Evolutionary conservation across 306 rosid genomes (phyloP), one percentile per base, ranked within the genome.

Genomic region (Purshia tridentata): DNA sequence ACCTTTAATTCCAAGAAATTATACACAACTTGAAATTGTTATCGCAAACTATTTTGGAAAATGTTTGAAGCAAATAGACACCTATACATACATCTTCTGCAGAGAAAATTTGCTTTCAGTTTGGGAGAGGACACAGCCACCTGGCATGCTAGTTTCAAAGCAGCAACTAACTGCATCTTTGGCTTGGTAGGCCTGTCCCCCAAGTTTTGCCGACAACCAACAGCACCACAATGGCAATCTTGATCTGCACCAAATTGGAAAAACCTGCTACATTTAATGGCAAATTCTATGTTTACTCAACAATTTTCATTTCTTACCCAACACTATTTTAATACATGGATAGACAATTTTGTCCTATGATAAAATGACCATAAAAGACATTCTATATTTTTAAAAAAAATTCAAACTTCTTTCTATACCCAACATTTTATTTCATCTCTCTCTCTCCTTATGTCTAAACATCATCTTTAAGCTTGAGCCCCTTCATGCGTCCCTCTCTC

Each of bases 241-340:
- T 93, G 98, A 83, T 93, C 98, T 84, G 98, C 97, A 79, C 98
- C 98, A 85, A 91, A 93, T 70, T 93, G 97, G 80, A 93, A 97
- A 86, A 93, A 91, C 97, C 98, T 91, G 93, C 91, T 64, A 73
- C 29, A 73, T 81, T 81, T 51, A 83, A 90, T 90, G n/a, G n/a
- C n/a, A n/a, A n/a, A n/a, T n/a, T n/a, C n/a, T n/a, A n/a, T n/a
- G n/a, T n/a, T n/a, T n/a, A n/a, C n/a, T n/a, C n/a, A n/a, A n/a
- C n/a, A n/a, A n/a, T n/a, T n/a, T n/a, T n/a, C n/a, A n/a, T n/a
- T n/a, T n/a, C n/a, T n/a, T n/a, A n/a, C n/a, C n/a, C n/a, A n/a
- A n/a, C n/a, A n/a, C n/a, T n/a, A n/a, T n/a, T n/a, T n/a, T n/a
- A n/a, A n/a, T n/a, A n/a, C n/a, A n/a, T n/a, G n/a, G n/a, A n/a